Base-by-base conservation (phyloP, 2,329 filamentous ascomycete species). In the Pseudocercospora eumusae region DNA sequence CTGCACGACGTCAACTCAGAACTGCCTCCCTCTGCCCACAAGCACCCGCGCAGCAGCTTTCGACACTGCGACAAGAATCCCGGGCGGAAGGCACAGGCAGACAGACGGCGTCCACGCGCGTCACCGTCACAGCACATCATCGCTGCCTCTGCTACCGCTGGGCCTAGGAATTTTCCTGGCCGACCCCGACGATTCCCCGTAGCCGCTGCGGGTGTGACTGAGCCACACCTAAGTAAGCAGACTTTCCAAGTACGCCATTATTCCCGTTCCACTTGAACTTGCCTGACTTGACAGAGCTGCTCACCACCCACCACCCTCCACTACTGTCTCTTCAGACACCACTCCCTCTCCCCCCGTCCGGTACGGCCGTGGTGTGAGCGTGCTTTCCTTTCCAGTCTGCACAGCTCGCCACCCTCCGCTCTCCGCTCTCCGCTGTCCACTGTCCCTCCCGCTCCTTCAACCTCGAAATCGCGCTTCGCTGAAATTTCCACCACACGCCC, bases 351-450 rank as follows among this genome's bases (percentile, higher is more conserved):
- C 47, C 23, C n/a, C n/a, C n/a, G 44, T 47, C 44, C 44, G 44
- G 44, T 21, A 27, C 49, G 49, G 49, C 49, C 28, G 53, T 44
- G 44, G 47, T 62, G 60, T 31, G 55, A 23, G 36, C 55, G 55
- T 21, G 55, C 60, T 33, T 59, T 27, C 60, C 60, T 40, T 25
- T 31, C 47, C 8, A n/a, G 15, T 33, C 50, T 36, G 50, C 50
- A 31, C 50, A 8, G 50, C 50, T 36, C 50, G 50, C 50, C 27
- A 23, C 49, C n/a, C n/a, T n/a, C n/a, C n/a, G n/a, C n/a, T n/a
- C n/a, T n/a, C n/a, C n/a, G n/a, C n/a, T n/a, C n/a, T n/a, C n/a
- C n/a, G n/a, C n/a, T n/a, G n/a, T n/a, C n/a, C n/a, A n/a, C n/a
- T 23, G 49, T 23, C 31, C 20, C 40, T 15, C 45, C 47, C 18